These are phyloP conservation scores for Saccharomyces hybrid DNA, from an alignment of 1,139 yeast genomes.

Conservation along the genomic window DNA sequence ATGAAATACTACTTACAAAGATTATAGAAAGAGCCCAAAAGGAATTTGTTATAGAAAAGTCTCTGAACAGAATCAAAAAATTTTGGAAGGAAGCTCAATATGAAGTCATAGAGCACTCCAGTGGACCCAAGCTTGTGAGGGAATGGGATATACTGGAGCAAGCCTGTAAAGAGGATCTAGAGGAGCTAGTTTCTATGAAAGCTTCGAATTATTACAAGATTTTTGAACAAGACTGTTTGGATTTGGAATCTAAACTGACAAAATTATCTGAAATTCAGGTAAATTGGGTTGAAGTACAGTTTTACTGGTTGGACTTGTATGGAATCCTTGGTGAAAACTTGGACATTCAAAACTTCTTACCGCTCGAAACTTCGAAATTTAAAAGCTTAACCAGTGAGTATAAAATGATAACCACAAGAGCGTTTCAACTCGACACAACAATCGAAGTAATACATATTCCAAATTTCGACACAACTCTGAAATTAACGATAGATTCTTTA, in stretches of 20 bases:
- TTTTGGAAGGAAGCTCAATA: conserved; percentile 45
- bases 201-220: conserved; percentile 55
- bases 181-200: conserved; percentile 61
- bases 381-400: conserved; percentile 35
- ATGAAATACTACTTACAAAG: conserved; percentile 43
- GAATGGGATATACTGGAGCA: conserved; percentile 65
- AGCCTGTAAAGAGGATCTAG: conserved; percentile 53
- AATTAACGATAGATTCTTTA: conserved; percentile 50
- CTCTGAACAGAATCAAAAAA: conserved; percentile 40
- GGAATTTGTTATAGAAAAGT: conserved; percentile 59
- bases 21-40: conserved; percentile 62
- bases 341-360: conserved; percentile 57
- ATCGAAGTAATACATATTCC: conserved; percentile 52
- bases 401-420: conserved; percentile 32
- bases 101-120: conserved; percentile 49
- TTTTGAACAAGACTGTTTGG: conserved; percentile 53
- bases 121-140: conserved; percentile 49
- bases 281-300: conserved; percentile 76
- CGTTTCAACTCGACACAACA: conserved; percentile 45
- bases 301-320: conserved; percentile 81
- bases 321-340: conserved; percentile 62
- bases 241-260: conserved; percentile 52
- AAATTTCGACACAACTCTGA: conserved; percentile 43
- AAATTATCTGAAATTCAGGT: conserved; percentile 49
- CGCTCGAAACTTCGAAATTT: conserved; percentile 58